A percentile compares a stretch with the other conserved stretches of the same genome.
These are phyloP conservation scores for Polymyxa betae DNA, from an alignment of 208 protist genomes.

Conservation along the genomic window DNA sequence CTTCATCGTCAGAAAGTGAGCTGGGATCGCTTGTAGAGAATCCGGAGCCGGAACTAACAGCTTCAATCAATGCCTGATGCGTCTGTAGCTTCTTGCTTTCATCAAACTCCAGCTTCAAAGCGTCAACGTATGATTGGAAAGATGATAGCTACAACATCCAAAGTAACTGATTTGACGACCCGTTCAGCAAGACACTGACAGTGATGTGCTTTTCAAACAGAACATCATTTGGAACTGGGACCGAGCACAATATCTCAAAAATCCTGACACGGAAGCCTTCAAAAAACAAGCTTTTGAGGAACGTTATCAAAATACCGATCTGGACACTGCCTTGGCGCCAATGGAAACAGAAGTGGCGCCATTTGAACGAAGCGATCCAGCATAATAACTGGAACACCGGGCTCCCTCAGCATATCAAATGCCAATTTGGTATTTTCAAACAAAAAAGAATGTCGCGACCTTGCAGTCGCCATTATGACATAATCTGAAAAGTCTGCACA, in stretches of 20 bases:
- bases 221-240: background rate
- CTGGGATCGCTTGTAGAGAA: background rate
- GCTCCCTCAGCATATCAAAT: slow-evolving; percentile 48
- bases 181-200: background rate
- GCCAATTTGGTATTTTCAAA: slow-evolving; percentile 9
- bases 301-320: background rate
- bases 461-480: slow-evolving; percentile 11
- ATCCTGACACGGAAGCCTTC: background rate
- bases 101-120: slow-evolving; percentile 1
- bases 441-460: background rate
- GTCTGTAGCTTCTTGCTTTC: slow-evolving; percentile 9
- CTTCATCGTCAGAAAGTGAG: background rate
- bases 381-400: background rate
- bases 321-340: background rate
- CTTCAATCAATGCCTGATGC: slow-evolving; percentile 22
- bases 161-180: background rate
- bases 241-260: slow-evolving; percentile 4
- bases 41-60: background rate
- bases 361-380: background rate
- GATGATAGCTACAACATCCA: background rate
- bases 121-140: background rate
- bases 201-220: slow-evolving; percentile 7
- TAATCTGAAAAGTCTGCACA: background rate
- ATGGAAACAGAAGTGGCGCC: background rate
- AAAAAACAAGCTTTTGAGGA: background rate